A percentile compares a stretch with the other conserved stretches of the same genome.
Evolutionary conservation across 192 early-diverging fungal genomes (phyloP).

Genomic region (Backusella mclennaniae): DNA sequence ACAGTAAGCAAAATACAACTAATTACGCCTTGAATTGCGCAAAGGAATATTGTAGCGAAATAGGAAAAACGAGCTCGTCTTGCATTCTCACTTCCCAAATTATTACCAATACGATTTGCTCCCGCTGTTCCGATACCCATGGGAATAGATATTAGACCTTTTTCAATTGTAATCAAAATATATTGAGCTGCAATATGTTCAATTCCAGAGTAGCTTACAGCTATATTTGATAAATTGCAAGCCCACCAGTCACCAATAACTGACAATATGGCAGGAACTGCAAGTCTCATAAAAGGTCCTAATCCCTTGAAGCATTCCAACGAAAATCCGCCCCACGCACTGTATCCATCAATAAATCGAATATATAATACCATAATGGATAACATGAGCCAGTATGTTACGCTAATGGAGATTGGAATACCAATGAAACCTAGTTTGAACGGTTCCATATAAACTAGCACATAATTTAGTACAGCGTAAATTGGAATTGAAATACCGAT

Average conservation of each 20-base stretch:
- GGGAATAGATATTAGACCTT: slow-evolving; percentile 70
- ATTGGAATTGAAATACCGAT: slow-evolving; percentile 67
- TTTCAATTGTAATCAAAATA: slow-evolving; percentile 68
- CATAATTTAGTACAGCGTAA: slow-evolving; percentile 75
- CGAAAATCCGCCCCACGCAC: slow-evolving; percentile 86
- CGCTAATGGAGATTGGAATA: slow-evolving; percentile 73
- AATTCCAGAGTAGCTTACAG: slow-evolving; percentile 65
- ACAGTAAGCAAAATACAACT: slow-evolving; percentile 45
- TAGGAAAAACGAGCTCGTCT: slow-evolving; percentile 51
- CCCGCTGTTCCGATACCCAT: slow-evolving; percentile 76
- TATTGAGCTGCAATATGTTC: slow-evolving; percentile 80
- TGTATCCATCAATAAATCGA: slow-evolving; percentile 52
- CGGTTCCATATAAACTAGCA: slow-evolving; percentile 72
- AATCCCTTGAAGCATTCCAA: slow-evolving; percentile 59
- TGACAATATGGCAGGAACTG: slow-evolving; percentile 75
- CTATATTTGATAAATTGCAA: slow-evolving; percentile 67
- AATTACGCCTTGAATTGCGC: slow-evolving; percentile 46
- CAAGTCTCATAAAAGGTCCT: slow-evolving; percentile 60
- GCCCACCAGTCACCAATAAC: slow-evolving; percentile 75
- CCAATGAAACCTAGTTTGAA: slow-evolving; percentile 76
- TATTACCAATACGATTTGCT: slow-evolving; percentile 77
- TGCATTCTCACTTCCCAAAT: slow-evolving; percentile 58
- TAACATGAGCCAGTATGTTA: slow-evolving; percentile 75
- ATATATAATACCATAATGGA: slow-evolving; percentile 66
- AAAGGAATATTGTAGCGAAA: slow-evolving; percentile 50